Base-by-base conservation (phyloP, 1,139 yeast genomes). In the Yamadazyma epiphylla region DNA sequence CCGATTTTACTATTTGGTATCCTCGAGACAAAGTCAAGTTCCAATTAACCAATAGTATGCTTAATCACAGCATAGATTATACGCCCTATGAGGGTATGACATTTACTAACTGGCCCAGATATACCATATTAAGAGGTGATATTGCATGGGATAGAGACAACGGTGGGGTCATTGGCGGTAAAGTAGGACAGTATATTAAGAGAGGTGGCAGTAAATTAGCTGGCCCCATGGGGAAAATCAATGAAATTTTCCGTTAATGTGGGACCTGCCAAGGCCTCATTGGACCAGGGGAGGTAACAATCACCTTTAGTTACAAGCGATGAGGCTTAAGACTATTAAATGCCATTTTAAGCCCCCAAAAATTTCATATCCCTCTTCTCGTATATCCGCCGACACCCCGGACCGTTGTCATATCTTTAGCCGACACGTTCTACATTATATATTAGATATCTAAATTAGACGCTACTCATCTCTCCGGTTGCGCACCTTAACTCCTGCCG, bases 21-120 rank as follows among this genome's bases (percentile, higher is more conserved):
- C 69, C 70, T n/a, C 49, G 55, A 31, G 51, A 43, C 7, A 36
- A 48, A 29, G 52, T 60, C 41, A 36, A 48, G 19, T 51, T 53
- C 22, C 33, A 35, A 2, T 43, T 68, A 22, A 43, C 44, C 7
- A 68, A 68, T 39, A 48, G 39, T 1, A 54, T 59, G 56, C 40
- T 68, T 10, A 60, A 64, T 35, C 74, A 68, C 35, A 51, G 55
- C 25, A 61, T 65, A 32, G 74, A 68, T 38, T 65, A 68, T 38
- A 62, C 74, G 1, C 71, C 74, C 5, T 68, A 49, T 40, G 74
- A 67, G 41, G 72, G 71, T 3, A 46, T 61, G 52, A 38, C 38
- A 8, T 51, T 68, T 36, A 52, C 56, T 14, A 68, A 68, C 38
- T 68, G 74, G 74, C 74, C 74, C 15, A 49, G 70, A 24, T 66